These are phyloP conservation scores for Chenopodium berlandieri DNA, from an alignment of 148 eudicot species.

Conservation along the genomic window DNA sequence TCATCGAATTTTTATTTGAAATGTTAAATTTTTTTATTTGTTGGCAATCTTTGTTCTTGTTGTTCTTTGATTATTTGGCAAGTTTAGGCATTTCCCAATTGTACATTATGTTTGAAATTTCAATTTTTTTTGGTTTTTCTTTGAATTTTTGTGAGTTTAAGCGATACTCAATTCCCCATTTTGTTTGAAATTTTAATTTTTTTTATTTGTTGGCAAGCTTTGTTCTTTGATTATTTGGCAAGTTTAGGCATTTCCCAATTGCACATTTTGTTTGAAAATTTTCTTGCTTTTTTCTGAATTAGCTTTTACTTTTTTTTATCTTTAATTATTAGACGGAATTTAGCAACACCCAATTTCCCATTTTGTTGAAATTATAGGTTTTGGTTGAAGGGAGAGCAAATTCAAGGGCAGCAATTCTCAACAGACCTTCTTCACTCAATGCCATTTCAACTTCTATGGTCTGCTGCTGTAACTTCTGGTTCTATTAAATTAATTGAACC, in stretches of 20 bases:
- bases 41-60: too few species aligned
- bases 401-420: conserved; percentile 76
- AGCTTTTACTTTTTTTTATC: neutral
- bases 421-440: conserved; percentile 78
- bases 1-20: too few species aligned
- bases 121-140: too few species aligned
- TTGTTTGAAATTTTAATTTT: neutral
- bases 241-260: neutral
- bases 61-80: too few species aligned
- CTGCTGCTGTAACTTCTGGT: conserved; percentile 11
- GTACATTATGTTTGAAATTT: too few species aligned
- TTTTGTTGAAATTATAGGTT: conserved; percentile 50
- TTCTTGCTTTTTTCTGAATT: neutral
- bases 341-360: conserved; percentile 15
- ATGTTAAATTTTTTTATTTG: too few species aligned
- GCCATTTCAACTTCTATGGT: conserved; percentile 74
- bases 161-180: neutral
- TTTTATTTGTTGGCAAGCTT: too few species aligned
- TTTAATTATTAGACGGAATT: neutral
- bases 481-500: neutral
- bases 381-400: conserved; percentile 86
- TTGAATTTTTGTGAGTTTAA: neutral
- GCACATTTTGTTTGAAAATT: neutral
- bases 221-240: neutral
- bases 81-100: too few species aligned